phyloP scores from a whole-genome alignment of 805 yeast genomes.

The Ogataea pilisensis region DNA sequence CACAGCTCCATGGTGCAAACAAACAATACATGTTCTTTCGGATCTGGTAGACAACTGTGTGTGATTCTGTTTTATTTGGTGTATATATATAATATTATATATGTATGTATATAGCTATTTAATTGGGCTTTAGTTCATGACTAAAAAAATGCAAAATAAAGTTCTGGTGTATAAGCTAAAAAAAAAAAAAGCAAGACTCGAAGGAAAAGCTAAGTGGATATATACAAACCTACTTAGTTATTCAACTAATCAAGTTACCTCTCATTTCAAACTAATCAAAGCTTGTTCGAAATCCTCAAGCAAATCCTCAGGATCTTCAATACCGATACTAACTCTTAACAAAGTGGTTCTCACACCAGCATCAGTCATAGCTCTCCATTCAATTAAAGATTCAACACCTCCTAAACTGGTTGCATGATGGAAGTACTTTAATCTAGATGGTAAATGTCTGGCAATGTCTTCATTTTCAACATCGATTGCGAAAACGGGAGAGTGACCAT shows the following conservation, averaged over 20 bases:
- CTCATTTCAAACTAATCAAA: constrained; percentile 31
- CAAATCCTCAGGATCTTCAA: constrained; percentile 73
- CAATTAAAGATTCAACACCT: constrained; percentile 86
- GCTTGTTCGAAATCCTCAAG: constrained; percentile 70
- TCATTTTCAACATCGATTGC: constrained; percentile 50
- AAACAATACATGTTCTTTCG: too few relatives aligned
- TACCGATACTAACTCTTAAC: constrained; percentile 75
- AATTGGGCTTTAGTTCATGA: too few relatives aligned
- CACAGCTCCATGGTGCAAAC: too few relatives aligned
- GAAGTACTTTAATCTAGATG: constrained; percentile 62
- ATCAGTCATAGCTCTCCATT: constrained; percentile 84
- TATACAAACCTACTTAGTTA: not conserved
- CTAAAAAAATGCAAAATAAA: too few relatives aligned
- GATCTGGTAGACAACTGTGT: too few relatives aligned
- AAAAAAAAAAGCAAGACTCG: too few relatives aligned
- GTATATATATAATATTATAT: too few relatives aligned
- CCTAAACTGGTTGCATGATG: constrained; percentile 93
- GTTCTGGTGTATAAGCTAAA: too few relatives aligned
- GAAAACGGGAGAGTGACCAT: constrained; percentile 71
- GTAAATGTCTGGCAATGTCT: constrained; percentile 58
- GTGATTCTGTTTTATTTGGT: too few relatives aligned
- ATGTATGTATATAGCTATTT: too few relatives aligned
- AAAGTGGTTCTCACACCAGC: constrained; percentile 49
- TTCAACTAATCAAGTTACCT: too few relatives aligned
- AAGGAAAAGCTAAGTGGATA: too few relatives aligned